phyloP scores from a whole-genome alignment of 73 alveolate species.

The Paramecium sexaurelia region DNA sequence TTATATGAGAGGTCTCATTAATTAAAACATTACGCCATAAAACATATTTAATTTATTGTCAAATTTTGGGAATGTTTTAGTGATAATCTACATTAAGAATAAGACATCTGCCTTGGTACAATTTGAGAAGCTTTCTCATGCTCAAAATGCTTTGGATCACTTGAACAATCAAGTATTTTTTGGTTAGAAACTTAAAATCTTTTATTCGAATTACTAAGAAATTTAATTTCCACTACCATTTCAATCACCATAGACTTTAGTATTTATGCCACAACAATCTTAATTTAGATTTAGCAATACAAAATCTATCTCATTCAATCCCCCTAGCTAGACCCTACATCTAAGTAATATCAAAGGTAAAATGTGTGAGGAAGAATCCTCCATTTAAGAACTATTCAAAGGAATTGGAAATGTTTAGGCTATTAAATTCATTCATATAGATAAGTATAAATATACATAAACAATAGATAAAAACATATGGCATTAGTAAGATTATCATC shows the following conservation, averaged over 20 bases:
- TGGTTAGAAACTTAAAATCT: constrained; percentile 40
- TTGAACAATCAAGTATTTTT: constrained; percentile 6
- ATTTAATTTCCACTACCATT: constrained; percentile 36
- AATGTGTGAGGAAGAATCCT: constrained; percentile 35
- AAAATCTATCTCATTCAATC: constrained; percentile 61
- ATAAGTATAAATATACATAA: background rate
- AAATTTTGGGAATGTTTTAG: constrained; percentile 61
- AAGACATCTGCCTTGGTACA: constrained; percentile 53
- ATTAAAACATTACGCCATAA: constrained; percentile 29
- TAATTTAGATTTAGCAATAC: constrained; percentile 45
- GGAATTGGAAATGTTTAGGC: constrained; percentile 45
- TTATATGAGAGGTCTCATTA: constrained; percentile 60
- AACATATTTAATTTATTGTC: constrained; percentile 64
- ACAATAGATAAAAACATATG: constrained; percentile 55
- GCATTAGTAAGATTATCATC: constrained; percentile 61
- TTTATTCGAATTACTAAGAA: constrained; percentile 61
- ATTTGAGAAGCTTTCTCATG: constrained; percentile 52
- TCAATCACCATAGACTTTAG: constrained; percentile 37
- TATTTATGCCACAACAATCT: constrained; percentile 26
- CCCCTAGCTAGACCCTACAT: constrained; percentile 56
- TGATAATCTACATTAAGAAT: constrained; percentile 40
- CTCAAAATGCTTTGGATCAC: constrained; percentile 61
- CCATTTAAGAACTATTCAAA: constrained; percentile 19
- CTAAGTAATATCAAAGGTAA: constrained; percentile 44
- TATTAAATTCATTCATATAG: constrained; percentile 19